phyloP scores from a whole-genome alignment of 2,329 filamentous ascomycete genomes.

The Alternaria consortialis region DNA sequence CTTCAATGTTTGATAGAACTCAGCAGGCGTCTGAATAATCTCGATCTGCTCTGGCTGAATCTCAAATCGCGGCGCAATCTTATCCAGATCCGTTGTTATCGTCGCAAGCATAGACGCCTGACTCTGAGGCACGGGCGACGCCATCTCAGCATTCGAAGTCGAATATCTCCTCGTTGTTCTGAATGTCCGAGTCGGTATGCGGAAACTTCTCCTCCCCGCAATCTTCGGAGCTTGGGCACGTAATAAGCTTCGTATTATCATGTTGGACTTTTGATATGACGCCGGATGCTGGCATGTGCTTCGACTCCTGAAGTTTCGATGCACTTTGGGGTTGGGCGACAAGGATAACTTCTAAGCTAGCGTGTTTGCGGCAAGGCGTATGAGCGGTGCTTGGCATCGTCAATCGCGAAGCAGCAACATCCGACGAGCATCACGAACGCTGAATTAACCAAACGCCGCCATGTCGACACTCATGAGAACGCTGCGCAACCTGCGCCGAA shows the following conservation, averaged over 20 bases:
- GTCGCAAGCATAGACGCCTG: slow-evolving; percentile 64
- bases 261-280: slow-evolving; percentile 17
- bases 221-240: slow-evolving; percentile 36
- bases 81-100: slow-evolving; percentile 80
- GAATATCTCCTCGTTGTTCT: slow-evolving; percentile 45
- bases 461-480: slow-evolving; percentile 96
- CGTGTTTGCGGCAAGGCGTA: slow-evolving; percentile 8
- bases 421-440: slow-evolving; percentile 24
- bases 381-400: slow-evolving; percentile 32
- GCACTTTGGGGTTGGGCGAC: slow-evolving; percentile 20
- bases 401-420: slow-evolving; percentile 29
- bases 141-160: slow-evolving; percentile 40
- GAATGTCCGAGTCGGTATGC: slow-evolving; percentile 21
- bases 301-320: slow-evolving; percentile 39
- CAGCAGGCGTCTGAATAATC: slow-evolving; percentile 80
- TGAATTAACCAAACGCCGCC: slow-evolving; percentile 50
- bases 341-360: slow-evolving; percentile 21
- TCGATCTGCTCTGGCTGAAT: slow-evolving; percentile 81
- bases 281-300: slow-evolving; percentile 5
- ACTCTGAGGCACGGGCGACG: slow-evolving; percentile 53
- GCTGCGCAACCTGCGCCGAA: slow-evolving; percentile 82
- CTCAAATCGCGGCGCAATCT: slow-evolving; percentile 88
- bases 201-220: slow-evolving; percentile 26
- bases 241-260: slow-evolving; percentile 47
- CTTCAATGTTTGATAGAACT: slow-evolving; percentile 93